Evolutionary conservation across 2,329 filamentous ascomycete species (phyloP).

Genomic region (Ampelomyces quisqualis): DNA sequence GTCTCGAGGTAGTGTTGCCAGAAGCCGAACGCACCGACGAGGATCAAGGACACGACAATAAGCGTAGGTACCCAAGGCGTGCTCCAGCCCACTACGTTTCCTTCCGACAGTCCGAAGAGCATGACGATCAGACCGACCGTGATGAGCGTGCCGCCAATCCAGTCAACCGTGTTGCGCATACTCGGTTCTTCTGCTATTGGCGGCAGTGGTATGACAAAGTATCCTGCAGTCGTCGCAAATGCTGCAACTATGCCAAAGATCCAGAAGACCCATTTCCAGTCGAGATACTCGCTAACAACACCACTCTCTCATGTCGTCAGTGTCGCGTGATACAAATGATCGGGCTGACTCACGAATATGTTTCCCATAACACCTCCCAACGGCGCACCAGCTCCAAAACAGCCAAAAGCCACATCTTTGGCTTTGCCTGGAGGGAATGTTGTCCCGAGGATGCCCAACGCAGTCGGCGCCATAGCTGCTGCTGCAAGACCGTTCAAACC

Average conservation of each 20-base stretch:
- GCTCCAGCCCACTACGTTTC: slow-evolving; percentile 68
- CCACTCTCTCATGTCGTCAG: slow-evolving; percentile 49
- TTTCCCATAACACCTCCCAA: slow-evolving; percentile 67
- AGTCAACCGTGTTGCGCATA: slow-evolving; percentile 59
- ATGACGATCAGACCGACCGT: slow-evolving; percentile 63
- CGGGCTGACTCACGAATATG: slow-evolving; percentile 45
- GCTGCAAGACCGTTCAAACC: slow-evolving; percentile 67
- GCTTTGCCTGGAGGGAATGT: slow-evolving; percentile 67
- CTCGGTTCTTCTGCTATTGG: slow-evolving; percentile 34
- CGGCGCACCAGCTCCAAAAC: slow-evolving; percentile 59
- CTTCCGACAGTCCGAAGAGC: slow-evolving; percentile 67
- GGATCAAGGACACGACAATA: slow-evolving; percentile 59
- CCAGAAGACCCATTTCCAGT: slow-evolving; percentile 49
- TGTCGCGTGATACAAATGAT: not conserved
- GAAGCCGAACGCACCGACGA: slow-evolving; percentile 58
- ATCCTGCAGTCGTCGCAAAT: slow-evolving; percentile 57
- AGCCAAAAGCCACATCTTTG: slow-evolving; percentile 67
- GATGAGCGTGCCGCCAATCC: slow-evolving; percentile 64
- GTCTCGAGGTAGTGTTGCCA: slow-evolving; percentile 65
- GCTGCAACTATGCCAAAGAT: slow-evolving; percentile 62
- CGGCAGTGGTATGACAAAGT: slow-evolving; percentile 61
- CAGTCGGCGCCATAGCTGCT: slow-evolving; percentile 69
- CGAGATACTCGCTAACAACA: slow-evolving; percentile 60
- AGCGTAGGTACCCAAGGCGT: slow-evolving; percentile 63
- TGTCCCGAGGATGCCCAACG: slow-evolving; percentile 67